These are phyloP conservation scores for Melanogaster broomeanus DNA, from an alignment of 768 basidiomycete species.

Conservation along the genomic window DNA sequence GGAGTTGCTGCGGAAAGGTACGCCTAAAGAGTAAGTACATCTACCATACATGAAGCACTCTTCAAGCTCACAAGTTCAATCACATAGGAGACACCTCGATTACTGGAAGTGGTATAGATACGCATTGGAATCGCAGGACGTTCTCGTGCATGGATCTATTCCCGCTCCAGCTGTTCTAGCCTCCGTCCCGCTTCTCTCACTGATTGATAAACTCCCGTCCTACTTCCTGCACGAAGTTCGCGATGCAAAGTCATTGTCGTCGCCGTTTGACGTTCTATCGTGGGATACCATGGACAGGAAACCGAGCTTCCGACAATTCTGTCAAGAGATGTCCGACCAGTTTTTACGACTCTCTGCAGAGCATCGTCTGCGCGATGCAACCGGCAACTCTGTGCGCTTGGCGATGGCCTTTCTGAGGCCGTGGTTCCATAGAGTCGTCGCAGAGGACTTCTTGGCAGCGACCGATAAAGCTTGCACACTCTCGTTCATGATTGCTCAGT, in stretches of 20 bases:
- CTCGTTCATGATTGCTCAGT: constrained; percentile 54
- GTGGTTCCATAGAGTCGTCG: constrained; percentile 61
- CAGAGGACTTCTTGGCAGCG: constrained; percentile 40
- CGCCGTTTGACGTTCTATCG: constrained; percentile 38
- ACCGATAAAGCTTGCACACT: constrained; percentile 42
- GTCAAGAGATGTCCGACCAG: constrained; percentile 63
- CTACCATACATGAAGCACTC: neutral
- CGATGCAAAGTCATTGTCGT: constrained; percentile 28
- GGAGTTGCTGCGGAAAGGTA: constrained; percentile 56
- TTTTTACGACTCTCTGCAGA: constrained; percentile 60
- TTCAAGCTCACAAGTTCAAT: neutral
- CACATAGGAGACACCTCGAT: constrained; percentile 53
- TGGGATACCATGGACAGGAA: constrained; percentile 65
- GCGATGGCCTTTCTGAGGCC: constrained; percentile 67
- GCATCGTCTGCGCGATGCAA: constrained; percentile 62
- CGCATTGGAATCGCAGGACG: constrained; percentile 74
- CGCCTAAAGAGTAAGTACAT: constrained; percentile 54
- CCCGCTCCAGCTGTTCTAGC: constrained; percentile 65
- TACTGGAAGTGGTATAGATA: constrained; percentile 80
- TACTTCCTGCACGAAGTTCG: constrained; percentile 54
- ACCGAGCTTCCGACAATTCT: constrained; percentile 67
- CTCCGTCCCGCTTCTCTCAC: constrained; percentile 65
- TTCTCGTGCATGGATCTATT: constrained; percentile 69
- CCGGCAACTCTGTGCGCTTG: constrained; percentile 65
- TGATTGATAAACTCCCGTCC: constrained; percentile 70